Conservation (phyloP, 768 basidiomycete species). For the Panaeolus papilionaceus region DNA sequence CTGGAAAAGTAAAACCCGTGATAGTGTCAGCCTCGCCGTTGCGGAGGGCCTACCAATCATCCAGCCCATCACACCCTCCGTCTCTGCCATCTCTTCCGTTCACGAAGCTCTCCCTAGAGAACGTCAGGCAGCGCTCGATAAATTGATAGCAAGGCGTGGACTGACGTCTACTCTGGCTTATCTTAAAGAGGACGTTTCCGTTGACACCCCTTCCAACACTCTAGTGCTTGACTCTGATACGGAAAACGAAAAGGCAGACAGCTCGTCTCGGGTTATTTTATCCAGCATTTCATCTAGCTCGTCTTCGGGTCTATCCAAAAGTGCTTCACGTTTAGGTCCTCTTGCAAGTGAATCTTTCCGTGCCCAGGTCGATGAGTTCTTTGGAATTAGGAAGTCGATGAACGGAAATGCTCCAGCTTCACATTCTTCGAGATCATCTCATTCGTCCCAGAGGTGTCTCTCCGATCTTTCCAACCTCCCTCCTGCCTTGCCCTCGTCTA, state of each 20-base stretch:
- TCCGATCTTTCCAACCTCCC: constrained; percentile 10
- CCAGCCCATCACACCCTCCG: constrained; percentile 42
- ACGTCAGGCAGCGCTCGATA: constrained; percentile 47
- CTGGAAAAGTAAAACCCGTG: constrained; percentile 50
- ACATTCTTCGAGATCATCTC: constrained; percentile 10
- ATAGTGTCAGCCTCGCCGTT: constrained; percentile 30
- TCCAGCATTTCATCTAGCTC: constrained; percentile 22
- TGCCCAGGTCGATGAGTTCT: constrained; percentile 29
- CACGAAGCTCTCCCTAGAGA: constrained; percentile 38
- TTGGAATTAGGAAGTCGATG: constrained; percentile 26
- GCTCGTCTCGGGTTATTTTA: constrained; percentile 9
- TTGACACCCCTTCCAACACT: constrained; percentile 1
- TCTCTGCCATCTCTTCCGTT: constrained; percentile 45
- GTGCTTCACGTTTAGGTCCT: constrained; percentile 29
- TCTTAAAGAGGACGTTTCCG: constrained; percentile 1
- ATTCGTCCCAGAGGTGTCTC: not conserved
- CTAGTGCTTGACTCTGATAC: not conserved
- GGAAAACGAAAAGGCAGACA: not conserved
- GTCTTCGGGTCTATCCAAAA: constrained; percentile 20
- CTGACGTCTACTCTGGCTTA: constrained; percentile 16
- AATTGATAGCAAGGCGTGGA: constrained; percentile 36
- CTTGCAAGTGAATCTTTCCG: constrained; percentile 35
- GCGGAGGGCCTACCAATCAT: constrained; percentile 21
- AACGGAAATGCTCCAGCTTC: constrained; percentile 20
- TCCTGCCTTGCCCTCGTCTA: not conserved